phyloP scores from a whole-genome alignment of 1,284 basidiomycete genomes.

The Tilletia caries region DNA sequence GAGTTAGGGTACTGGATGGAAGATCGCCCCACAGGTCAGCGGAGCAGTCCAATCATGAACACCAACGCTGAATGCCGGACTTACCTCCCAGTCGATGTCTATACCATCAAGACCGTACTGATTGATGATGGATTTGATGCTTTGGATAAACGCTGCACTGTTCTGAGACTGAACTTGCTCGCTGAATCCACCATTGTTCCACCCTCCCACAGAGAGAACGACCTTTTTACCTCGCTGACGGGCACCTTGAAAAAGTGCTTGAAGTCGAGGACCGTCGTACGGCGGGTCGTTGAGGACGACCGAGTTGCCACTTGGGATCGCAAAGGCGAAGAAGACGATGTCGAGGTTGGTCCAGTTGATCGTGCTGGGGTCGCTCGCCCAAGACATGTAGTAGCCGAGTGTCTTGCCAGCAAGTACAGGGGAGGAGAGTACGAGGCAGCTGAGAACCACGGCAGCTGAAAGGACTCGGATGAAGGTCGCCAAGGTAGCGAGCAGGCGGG shows the following conservation, averaged over 20 bases:
- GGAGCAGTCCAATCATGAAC: neutral
- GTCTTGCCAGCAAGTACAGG: neutral
- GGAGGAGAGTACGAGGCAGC: neutral
- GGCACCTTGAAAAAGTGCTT: neutral
- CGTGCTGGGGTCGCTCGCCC: neutral
- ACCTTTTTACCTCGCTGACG: neutral
- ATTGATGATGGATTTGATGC: neutral
- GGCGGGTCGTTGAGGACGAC: neutral
- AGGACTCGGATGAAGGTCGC: too few relatives aligned
- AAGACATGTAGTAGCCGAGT: neutral
- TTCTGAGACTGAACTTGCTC: neutral
- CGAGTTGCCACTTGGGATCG: neutral
- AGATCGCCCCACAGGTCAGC: neutral
- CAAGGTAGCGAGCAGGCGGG: too few relatives aligned
- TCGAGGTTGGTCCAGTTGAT: neutral
- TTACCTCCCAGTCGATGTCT: conserved; percentile 2
- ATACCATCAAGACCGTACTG: neutral
- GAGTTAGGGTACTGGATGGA: neutral
- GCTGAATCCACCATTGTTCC: neutral
- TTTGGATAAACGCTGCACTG: neutral
- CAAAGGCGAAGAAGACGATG: conserved; percentile 1
- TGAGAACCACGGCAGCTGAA: too few relatives aligned
- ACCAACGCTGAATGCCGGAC: neutral
- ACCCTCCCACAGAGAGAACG: neutral
- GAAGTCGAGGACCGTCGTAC: neutral